Evolutionary conservation across 305 asterid species (phyloP), one percentile per base, ranked within the genome.

Genomic region (Fraxinus sp.): DNA sequence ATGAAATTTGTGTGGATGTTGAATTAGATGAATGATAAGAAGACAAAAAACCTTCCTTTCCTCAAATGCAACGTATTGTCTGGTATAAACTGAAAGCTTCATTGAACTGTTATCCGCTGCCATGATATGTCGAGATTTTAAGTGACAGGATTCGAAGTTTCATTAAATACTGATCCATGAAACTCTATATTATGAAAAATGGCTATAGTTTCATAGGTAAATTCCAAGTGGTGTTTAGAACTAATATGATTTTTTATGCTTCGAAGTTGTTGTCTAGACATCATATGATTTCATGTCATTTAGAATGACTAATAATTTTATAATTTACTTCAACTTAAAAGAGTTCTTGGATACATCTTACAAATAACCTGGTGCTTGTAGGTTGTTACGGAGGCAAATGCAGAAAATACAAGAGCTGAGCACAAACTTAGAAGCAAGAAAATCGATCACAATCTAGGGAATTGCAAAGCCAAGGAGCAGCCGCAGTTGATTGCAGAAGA

Each of bases 361-460:
- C 39, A 16, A 28, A 30, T 30, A 28, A 70, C 37, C 30, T 62
- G 79, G 2, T 57, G 33, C 76, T 22, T 55, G 70, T 89, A 88
- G 90, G 87, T 83, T 71, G 82, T 85, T 41, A 43, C 28, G 62
- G 90, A 92, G 84, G 84, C 87, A 72, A 89, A 87, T 72, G 79
- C 89, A 26, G 90, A 89, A 46, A 78, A 39, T 20, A 85, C 81
- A 74, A 80, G 26, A 57, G 74, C 6, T 49, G 73, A 28, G 32
- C 86, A 84, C 86, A 89, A 79, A 83, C 74, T 64, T 4, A 75
- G 73, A 87, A 78, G 55, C 75, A 78, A 78, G 83, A 85, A 85
- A 87, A 72, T 32, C 28, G 37, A 76, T 87, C 81, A 79, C 89
- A 80, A 75, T 70, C 36, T 36, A 24, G 39, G 71, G 64, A 80